phyloP scores from a whole-genome alignment of 1,284 basidiomycete genomes.

The Ustilago crameri region DNA sequence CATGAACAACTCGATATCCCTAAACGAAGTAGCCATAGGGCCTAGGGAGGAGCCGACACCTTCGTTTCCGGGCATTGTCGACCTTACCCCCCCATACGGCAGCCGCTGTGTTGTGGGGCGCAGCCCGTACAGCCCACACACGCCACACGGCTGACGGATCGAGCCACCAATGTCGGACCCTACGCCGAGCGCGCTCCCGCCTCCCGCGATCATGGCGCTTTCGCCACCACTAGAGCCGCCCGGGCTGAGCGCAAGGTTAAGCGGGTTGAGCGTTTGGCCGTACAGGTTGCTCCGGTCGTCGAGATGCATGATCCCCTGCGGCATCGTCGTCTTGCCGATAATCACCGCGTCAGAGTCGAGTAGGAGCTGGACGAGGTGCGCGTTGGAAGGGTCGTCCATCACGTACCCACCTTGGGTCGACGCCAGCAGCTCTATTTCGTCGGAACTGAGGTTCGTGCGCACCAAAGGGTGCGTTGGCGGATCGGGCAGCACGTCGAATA shows the following conservation, averaged over 20 bases:
- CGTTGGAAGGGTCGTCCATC: slow-evolving; percentile 18
- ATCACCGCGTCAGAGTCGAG: slow-evolving; percentile 45
- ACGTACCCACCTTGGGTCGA: slow-evolving; percentile 33
- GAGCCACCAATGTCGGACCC: slow-evolving; percentile 52
- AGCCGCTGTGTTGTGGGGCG: slow-evolving; percentile 41
- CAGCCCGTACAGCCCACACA: slow-evolving; percentile 44
- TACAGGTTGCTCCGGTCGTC: slow-evolving; percentile 50
- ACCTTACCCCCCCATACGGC: slow-evolving; percentile 30
- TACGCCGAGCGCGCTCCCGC: slow-evolving; percentile 39
- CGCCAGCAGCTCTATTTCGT: slow-evolving; percentile 16
- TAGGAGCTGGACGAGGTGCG: slow-evolving; percentile 28
- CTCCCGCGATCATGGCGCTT: slow-evolving; percentile 35
- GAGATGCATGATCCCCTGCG: slow-evolving; percentile 57
- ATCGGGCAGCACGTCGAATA: slow-evolving; percentile 48
- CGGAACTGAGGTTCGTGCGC: slow-evolving; percentile 11
- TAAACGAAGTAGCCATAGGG: slow-evolving; percentile 25
- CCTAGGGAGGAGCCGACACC: slow-evolving; percentile 39
- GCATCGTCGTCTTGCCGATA: slow-evolving; percentile 55
- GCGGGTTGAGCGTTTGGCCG: slow-evolving; percentile 55
- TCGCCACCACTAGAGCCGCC: slow-evolving; percentile 55
- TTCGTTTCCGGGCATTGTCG: slow-evolving; percentile 50
- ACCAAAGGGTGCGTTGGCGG: slow-evolving; percentile 25
- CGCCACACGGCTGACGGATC: slow-evolving; percentile 46
- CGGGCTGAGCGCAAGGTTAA: slow-evolving; percentile 47
- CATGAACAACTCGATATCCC: slow-evolving; percentile 52